phyloP scores from a whole-genome alignment of 805 yeast genomes.

The Metschnikowia orientalis region DNA sequence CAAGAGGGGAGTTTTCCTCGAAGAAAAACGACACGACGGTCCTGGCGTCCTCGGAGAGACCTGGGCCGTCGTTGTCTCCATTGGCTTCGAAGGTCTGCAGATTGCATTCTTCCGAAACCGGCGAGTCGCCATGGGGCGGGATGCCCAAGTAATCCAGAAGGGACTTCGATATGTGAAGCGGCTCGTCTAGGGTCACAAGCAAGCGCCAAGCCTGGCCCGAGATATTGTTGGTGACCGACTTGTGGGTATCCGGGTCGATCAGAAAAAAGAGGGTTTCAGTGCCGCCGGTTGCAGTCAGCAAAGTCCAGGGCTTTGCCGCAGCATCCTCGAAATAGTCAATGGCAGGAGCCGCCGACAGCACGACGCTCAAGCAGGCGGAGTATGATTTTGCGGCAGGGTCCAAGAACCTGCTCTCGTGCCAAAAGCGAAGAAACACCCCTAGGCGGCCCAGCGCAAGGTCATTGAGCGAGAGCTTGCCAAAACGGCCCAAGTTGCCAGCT shows the following conservation, averaged over 20 bases:
- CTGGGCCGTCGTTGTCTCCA: no score
- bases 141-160: constrained; percentile 31
- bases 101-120: not conserved
- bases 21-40: constrained; percentile 4
- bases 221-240: constrained; percentile 1
- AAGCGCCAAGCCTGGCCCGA: constrained; percentile 22
- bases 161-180: constrained; percentile 25
- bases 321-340: constrained; percentile 22
- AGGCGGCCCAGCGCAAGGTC: constrained; percentile 20
- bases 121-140: constrained; percentile 5
- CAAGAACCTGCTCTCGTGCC: constrained; percentile 31
- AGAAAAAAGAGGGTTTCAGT: constrained; percentile 18
- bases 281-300: constrained; percentile 8
- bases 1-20: constrained; percentile 16
- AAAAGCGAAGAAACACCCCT: constrained; percentile 34
- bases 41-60: not conserved
- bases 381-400: constrained; percentile 17
- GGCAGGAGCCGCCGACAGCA: constrained; percentile 7
- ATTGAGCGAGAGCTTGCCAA: constrained; percentile 30
- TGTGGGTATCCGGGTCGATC: constrained; percentile 12
- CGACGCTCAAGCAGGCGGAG: constrained; percentile 22
- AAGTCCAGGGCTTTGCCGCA: constrained; percentile 22
- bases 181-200: constrained; percentile 22
- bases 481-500: constrained; percentile 21
- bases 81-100: no score